Conservation (phyloP, 176 grass and related monocot species). For the Avena sativa region DNA sequence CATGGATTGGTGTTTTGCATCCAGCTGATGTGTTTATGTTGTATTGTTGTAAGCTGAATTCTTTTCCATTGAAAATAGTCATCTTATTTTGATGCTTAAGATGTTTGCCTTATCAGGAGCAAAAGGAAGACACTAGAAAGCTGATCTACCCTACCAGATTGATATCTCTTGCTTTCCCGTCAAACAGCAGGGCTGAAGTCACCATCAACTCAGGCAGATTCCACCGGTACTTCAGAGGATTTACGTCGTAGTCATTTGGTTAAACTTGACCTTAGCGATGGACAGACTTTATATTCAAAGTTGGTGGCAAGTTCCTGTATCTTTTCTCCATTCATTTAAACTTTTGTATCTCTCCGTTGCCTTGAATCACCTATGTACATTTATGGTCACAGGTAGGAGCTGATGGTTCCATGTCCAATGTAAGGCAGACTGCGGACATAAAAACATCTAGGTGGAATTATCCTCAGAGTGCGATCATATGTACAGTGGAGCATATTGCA, state of each 20-base stretch:
- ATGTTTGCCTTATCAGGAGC: slow-evolving; percentile 44
- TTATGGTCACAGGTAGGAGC: slow-evolving; percentile 72
- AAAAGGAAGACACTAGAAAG: slow-evolving; percentile 58
- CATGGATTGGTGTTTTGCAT: slow-evolving; percentile 6
- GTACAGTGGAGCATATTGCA: slow-evolving; percentile 72
- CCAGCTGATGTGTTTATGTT: not conserved
- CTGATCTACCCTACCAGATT: slow-evolving; percentile 74
- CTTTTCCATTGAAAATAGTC: not conserved
- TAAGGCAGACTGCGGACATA: slow-evolving; percentile 79
- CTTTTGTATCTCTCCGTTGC: slow-evolving; percentile 19
- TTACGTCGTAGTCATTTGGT: slow-evolving; percentile 54
- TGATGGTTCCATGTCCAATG: slow-evolving; percentile 84
- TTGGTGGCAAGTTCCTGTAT: slow-evolving; percentile 74
- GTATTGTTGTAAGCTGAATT: not conserved
- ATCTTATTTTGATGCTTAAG: slow-evolving; percentile 23
- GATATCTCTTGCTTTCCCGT: slow-evolving; percentile 60
- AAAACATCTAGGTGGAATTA: slow-evolving; percentile 88
- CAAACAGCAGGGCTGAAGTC: slow-evolving; percentile 42
- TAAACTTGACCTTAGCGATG: slow-evolving; percentile 61
- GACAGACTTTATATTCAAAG: slow-evolving; percentile 72
- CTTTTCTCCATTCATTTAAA: slow-evolving; percentile 14
- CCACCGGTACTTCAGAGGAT: slow-evolving; percentile 34
- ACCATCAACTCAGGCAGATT: slow-evolving; percentile 35
- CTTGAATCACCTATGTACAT: slow-evolving; percentile 14
- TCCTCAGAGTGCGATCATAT: slow-evolving; percentile 80